Evolutionary conservation across 1,284 basidiomycete genomes (phyloP), one percentile per base, ranked within the genome.

Genomic region (Blastosporella zonata): DNA sequence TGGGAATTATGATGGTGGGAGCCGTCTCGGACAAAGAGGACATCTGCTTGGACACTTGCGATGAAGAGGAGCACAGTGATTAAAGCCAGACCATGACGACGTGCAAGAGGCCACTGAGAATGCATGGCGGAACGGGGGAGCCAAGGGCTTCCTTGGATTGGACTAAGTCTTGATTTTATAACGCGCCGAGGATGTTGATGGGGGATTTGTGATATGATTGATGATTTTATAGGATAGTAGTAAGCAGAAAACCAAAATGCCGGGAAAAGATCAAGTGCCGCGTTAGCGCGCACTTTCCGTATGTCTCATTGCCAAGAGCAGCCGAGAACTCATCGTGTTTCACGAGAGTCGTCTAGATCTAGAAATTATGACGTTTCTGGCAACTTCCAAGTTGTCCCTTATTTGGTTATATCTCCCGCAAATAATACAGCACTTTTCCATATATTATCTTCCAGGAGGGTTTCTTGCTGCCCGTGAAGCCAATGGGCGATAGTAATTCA

Each of bases 1-100:
- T 77, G 68, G 41, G 70, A 67, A 50, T 71, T 67, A 58, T 71
- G 72, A 50, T 81, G 75, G 51, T 82, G 74, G 3, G 43, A 46
- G 17, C 53, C 67, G 49, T 72, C 67, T 6, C 62, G 48, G 21
- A 43, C 18, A 34, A 61, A 29, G 15, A 40, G 43, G 40, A 34
- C 43, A 25, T 55, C 47, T 25, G 56, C 56, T 36, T 51, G 46
- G 8, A 51, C 50, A 44, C 42, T 57, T 31, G 52, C 52, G 25
- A 44, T 31, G 20, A n/a, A n/a, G n/a, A 52, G 50, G 20, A 55
- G 28, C 20, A 46, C 46, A 35, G 45, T 34, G 15, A 53, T 44
- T 38, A 51, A 12, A 36, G 41, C 41, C 38, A 52, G 39, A 23
- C 27, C 37, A 42, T 44, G 35, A 7, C 44, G 38, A 31, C 42